Evolutionary conservation across 441 rosid genomes (phyloP).

Genomic region (Adansonia gregorii): DNA sequence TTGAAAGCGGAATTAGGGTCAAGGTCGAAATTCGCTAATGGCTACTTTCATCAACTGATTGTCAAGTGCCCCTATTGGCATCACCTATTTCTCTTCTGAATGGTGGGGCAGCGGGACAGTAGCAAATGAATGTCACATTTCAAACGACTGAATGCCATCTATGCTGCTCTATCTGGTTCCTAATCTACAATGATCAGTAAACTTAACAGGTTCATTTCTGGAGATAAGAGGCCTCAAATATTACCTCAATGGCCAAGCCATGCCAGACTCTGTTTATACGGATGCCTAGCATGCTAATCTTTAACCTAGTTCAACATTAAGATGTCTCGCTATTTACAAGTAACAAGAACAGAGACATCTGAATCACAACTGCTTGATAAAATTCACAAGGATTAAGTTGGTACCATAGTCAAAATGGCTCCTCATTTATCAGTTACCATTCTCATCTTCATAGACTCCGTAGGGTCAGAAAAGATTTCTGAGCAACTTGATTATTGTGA

Average conservation of each 20-base stretch:
- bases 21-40: too few relatives aligned
- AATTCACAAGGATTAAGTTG: neutral
- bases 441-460: neutral
- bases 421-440: neutral
- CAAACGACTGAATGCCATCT: neutral
- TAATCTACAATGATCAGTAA: neutral
- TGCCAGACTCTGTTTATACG: neutral
- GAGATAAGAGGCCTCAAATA: neutral
- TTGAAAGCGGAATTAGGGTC: too few relatives aligned
- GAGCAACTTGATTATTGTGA: neutral
- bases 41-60: too few relatives aligned
- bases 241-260: neutral
- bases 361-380: neutral
- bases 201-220: neutral
- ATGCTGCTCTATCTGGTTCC: neutral
- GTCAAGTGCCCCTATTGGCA: neutral
- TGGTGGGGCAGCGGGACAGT: neutral
- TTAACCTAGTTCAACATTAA: neutral
- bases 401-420: neutral
- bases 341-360: neutral
- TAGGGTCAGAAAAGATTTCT: conserved; percentile 23
- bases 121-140: neutral
- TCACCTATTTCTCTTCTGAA: neutral
- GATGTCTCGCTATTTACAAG: conserved; percentile 5
- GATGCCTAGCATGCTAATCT: neutral